Base-by-base conservation (phyloP, 352 stramenopile genomes). In the Poterioochromonas sp. region DNA sequence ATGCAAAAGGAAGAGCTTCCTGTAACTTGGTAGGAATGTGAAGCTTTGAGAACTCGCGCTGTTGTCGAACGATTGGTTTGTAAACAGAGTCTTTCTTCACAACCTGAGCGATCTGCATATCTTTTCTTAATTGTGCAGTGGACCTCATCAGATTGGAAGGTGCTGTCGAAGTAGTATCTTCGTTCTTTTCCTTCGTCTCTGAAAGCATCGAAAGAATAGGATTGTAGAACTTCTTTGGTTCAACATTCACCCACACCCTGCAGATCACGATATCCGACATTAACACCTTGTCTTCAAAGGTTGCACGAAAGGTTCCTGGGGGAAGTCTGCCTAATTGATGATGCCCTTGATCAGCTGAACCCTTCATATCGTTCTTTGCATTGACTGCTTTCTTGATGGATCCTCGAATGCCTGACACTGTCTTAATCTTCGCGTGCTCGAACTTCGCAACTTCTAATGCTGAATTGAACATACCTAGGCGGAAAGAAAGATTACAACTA, bases 251-350 rank as follows among this genome's bases (percentile, higher is more conserved):
- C 96, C 96, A 99, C 37, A 96, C 97, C 32, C 95, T 88, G 80
- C 95, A 99, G 82, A 99, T 98, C 0, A 99, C 92, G 63, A 99
- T 96, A 82, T 99, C 96, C 68, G 91, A 98, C 83, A 97, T 93
- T 0, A 99, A 83, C 83, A 78, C 91, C 84, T 99, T 99, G 86
- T 99, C 96, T 84, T 99, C 96, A 82, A 99, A 99, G 0, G 95
- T 99, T 0, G 95, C 96, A 78, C 96, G 91, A 85, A 99, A 99
- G 74, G 95, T 90, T 41, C 96, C 96, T 22, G 86, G 84, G 60
- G 87, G 83, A n/a, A n/a, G n/a, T n/a, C n/a, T n/a, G n/a, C 0
- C 89, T 89, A 34, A 76, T 80, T 1, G 43, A 37, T 32, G 44
- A 65, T 20, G 44, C 73, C 76, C 71, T 8, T 32, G 11, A 32